Conservation (phyloP, 768 basidiomycete species). For the Rhizopogon roseolus region DNA sequence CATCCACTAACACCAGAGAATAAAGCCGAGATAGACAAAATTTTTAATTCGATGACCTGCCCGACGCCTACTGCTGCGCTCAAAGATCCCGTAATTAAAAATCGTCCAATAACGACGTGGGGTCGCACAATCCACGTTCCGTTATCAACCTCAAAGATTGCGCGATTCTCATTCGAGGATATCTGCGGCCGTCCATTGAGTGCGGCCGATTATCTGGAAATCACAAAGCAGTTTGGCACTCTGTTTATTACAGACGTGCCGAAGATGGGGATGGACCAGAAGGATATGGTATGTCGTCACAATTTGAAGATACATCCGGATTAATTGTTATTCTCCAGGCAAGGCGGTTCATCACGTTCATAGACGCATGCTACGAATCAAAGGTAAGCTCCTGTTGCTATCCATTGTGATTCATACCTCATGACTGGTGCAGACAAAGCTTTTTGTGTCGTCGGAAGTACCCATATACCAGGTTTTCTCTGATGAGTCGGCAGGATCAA, state of each 20-base stretch:
- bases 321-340: slow-evolving; percentile 48
- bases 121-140: slow-evolving; percentile 80
- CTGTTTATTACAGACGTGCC: slow-evolving; percentile 86
- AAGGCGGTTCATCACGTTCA: slow-evolving; percentile 93
- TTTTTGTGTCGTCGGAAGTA: slow-evolving; percentile 90
- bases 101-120: slow-evolving; percentile 80
- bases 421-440: slow-evolving; percentile 56
- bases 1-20: slow-evolving; percentile 70
- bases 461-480: slow-evolving; percentile 90
- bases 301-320: not conserved
- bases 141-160: slow-evolving; percentile 73
- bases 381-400: slow-evolving; percentile 41
- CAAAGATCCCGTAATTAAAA: slow-evolving; percentile 47
- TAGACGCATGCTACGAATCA: slow-evolving; percentile 95
- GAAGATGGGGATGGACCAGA: slow-evolving; percentile 80
- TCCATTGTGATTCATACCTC: not conserved
- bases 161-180: slow-evolving; percentile 81
- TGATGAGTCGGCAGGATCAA: slow-evolving; percentile 44
- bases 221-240: slow-evolving; percentile 83
- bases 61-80: slow-evolving; percentile 32
- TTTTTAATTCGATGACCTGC: slow-evolving; percentile 71
- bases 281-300: slow-evolving; percentile 66
- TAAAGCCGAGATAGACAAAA: slow-evolving; percentile 67
- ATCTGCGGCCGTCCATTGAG: slow-evolving; percentile 87
- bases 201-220: slow-evolving; percentile 94